Conservation (phyloP, 371 early-diverging fungal genomes). For the Basidiobolus meristosporus region DNA sequence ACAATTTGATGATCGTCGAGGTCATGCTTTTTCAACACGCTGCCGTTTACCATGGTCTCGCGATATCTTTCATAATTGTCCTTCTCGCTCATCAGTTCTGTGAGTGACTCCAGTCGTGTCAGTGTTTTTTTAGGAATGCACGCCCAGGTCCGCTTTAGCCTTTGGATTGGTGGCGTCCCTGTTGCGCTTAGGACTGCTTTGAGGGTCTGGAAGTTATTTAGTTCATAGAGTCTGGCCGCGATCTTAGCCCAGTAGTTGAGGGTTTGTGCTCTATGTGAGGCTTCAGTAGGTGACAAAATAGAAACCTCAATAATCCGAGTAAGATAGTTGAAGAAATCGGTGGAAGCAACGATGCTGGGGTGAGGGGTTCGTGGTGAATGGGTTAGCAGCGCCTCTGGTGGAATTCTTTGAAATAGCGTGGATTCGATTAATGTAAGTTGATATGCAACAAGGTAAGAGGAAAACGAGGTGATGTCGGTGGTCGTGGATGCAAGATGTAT, state of each 20-base stretch:
- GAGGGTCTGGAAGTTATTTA: constrained; percentile 54
- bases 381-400: constrained; percentile 30
- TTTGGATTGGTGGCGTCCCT: constrained; percentile 52
- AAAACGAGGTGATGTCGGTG: constrained; percentile 35
- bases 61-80: constrained; percentile 55
- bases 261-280: constrained; percentile 35
- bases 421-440: constrained; percentile 56
- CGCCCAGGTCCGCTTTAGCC: constrained; percentile 58
- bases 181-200: constrained; percentile 54
- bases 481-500: constrained; percentile 3
- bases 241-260: constrained; percentile 62
- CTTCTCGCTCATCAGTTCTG: constrained; percentile 42
- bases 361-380: constrained; percentile 50
- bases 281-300: constrained; percentile 34
- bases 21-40: too few relatives aligned
- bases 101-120: constrained; percentile 26
- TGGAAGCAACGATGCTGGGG: constrained; percentile 44
- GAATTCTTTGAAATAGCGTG: constrained; percentile 40
- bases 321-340: constrained; percentile 69
- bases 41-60: neutral
- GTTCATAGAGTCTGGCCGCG: constrained; percentile 30
- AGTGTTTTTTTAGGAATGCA: constrained; percentile 44
- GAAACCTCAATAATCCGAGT: constrained; percentile 56
- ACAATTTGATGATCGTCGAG: too few relatives aligned
- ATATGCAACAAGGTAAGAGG: constrained; percentile 43